A percentile compares a stretch with the other conserved stretches of the same genome.
Conservation (phyloP, 2,329 filamentous ascomycete species). For the Herpotrichia juniperi region DNA sequence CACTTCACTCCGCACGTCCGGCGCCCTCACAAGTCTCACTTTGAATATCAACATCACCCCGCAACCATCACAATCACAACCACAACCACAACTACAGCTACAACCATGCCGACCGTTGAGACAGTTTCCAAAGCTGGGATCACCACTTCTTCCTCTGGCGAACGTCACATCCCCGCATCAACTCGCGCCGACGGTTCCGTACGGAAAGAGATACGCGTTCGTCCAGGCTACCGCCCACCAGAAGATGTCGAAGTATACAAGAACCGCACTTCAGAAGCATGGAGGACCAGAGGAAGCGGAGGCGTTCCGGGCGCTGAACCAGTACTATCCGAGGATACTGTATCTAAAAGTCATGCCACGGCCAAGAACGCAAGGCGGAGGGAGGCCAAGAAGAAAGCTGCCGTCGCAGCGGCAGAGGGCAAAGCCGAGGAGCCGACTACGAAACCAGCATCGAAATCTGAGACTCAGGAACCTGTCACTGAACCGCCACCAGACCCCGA, state of each 20-base stretch:
- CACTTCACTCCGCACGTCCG: neutral
- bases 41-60: neutral
- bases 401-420: conserved; percentile 45
- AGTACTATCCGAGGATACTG: conserved; percentile 51
- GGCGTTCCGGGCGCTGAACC: conserved; percentile 76
- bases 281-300: conserved; percentile 73
- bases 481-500: conserved; percentile 63
- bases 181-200: conserved; percentile 85
- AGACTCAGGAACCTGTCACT: conserved; percentile 23
- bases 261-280: conserved; percentile 85
- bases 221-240: conserved; percentile 89
- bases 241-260: conserved; percentile 97
- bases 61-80: neutral
- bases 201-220: conserved; percentile 92
- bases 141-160: conserved; percentile 74
- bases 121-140: conserved; percentile 59
- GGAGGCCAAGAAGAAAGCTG: conserved; percentile 69
- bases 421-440: conserved; percentile 57
- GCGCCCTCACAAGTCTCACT: neutral
- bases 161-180: conserved; percentile 89
- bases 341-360: conserved; percentile 59
- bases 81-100: conserved; percentile 5
- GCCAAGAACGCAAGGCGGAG: conserved; percentile 88
- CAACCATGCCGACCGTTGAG: conserved; percentile 41
- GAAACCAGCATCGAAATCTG: conserved; percentile 20